Evolutionary conservation across 176 grass and related monocot genomes (phyloP).

Genomic region (Triticum urartu): DNA sequence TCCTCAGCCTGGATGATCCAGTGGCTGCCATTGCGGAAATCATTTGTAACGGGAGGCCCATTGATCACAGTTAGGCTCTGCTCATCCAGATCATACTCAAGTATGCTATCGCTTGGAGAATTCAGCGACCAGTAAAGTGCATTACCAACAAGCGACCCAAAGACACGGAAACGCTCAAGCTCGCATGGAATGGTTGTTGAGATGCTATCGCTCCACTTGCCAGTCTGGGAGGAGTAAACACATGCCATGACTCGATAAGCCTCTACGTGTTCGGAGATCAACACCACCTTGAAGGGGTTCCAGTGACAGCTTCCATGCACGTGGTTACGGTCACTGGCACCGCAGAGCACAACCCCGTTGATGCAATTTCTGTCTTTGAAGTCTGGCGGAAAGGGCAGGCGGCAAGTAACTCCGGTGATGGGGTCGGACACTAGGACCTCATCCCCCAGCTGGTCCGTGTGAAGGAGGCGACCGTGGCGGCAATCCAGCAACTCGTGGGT

Average conservation of each 20-base stretch:
- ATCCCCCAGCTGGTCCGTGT: neutral
- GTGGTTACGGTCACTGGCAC: neutral
- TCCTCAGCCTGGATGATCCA: neutral
- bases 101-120: neutral
- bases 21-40: neutral
- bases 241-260: neutral
- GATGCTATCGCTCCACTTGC: neutral
- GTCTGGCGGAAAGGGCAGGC: neutral
- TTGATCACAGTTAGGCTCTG: neutral
- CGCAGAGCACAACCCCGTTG: neutral
- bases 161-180: neutral
- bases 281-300: neutral
- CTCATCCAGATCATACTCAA: neutral
- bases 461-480: neutral
- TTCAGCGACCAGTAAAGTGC: neutral
- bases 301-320: neutral
- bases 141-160: neutral
- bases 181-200: neutral
- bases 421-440: neutral
- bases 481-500: neutral
- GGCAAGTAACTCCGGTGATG: neutral
- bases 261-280: neutral
- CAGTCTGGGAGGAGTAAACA: neutral
- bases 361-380: neutral
- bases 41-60: neutral